phyloP scores from a whole-genome alignment of 1,284 basidiomycete species.

The Coriolopsis trogii region DNA sequence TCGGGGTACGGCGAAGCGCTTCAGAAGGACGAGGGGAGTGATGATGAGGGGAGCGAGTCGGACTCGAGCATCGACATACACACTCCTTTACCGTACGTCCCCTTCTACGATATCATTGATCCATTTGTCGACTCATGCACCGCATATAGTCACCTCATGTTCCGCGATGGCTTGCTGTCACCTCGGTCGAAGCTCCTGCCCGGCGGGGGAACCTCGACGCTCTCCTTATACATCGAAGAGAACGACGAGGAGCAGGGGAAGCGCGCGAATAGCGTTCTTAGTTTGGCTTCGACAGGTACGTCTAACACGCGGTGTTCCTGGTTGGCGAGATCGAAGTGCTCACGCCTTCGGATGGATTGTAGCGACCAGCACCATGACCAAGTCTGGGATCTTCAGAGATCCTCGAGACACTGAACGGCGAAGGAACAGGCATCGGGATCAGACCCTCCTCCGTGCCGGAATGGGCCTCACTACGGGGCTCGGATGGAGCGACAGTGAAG shows the following conservation, averaged over 20 bases:
- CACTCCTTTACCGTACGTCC: constrained; percentile 74
- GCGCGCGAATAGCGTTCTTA: too few relatives aligned
- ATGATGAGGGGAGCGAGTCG: constrained; percentile 45
- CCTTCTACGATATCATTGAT: background rate
- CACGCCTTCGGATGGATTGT: background rate
- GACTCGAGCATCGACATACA: constrained; percentile 79
- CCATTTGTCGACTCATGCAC: background rate
- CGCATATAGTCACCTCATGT: constrained; percentile 62
- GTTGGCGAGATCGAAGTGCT: background rate
- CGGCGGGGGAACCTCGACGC: too few relatives aligned
- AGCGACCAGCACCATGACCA: constrained; percentile 48
- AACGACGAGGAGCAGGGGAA: too few relatives aligned
- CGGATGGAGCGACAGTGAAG: too few relatives aligned
- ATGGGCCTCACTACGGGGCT: too few relatives aligned
- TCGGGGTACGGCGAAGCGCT: constrained; percentile 26
- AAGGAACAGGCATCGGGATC: constrained; percentile 71
- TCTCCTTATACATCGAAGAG: too few relatives aligned
- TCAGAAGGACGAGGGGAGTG: constrained; percentile 28
- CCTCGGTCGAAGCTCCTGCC: too few relatives aligned
- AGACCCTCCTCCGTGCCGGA: constrained; percentile 60
- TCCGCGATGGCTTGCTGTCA: constrained; percentile 76
- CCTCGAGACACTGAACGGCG: constrained; percentile 65
- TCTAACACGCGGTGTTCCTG: background rate
- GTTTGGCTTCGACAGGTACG: constrained; percentile 30
- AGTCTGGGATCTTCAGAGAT: constrained; percentile 61